phyloP scores from a whole-genome alignment of 2,329 filamentous ascomycete genomes.

The Paraconiothyrium sp. region DNA sequence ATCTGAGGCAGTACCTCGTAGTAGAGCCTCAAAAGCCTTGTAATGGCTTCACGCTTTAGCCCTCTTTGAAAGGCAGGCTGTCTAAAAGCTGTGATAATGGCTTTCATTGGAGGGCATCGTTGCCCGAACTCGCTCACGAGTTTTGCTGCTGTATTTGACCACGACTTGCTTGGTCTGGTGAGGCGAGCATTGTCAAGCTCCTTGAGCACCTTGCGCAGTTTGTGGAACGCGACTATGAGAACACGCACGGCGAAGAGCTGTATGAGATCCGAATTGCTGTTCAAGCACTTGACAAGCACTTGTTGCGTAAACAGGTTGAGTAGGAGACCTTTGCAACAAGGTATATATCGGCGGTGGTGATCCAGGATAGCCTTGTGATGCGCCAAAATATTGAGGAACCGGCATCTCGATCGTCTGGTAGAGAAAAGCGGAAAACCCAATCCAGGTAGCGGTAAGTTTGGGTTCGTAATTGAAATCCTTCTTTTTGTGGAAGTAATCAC shows the following conservation, averaged over 20 bases:
- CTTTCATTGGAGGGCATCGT: constrained; percentile 82
- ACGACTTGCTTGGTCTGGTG: constrained; percentile 59
- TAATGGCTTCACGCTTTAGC: constrained; percentile 80
- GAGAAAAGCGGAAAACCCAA: constrained; percentile 89
- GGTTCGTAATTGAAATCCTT: constrained; percentile 84
- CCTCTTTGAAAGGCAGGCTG: constrained; percentile 71
- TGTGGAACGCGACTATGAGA: constrained; percentile 79
- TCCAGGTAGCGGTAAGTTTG: constrained; percentile 92
- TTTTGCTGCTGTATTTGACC: constrained; percentile 74
- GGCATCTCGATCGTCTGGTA: constrained; percentile 81
- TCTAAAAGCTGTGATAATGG: constrained; percentile 78
- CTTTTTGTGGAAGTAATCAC: constrained; percentile 85
- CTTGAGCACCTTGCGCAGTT: constrained; percentile 72
- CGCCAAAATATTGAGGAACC: constrained; percentile 77
- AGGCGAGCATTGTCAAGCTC: constrained; percentile 65
- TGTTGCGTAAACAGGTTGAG: constrained; percentile 81
- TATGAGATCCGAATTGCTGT: constrained; percentile 79
- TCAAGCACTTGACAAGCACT: constrained; percentile 79
- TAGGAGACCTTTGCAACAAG: constrained; percentile 83
- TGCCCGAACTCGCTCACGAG: constrained; percentile 79
- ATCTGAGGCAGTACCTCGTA: constrained; percentile 83
- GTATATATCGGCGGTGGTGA: constrained; percentile 81
- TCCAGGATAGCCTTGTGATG: constrained; percentile 67
- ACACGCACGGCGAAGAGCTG: constrained; percentile 86
- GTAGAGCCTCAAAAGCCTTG: constrained; percentile 82